A percentile compares a stretch with the other conserved stretches of the same genome.
These are phyloP conservation scores for Pseudoturritis turrita DNA, from an alignment of 345 rosid genomes.

Conservation along the genomic window DNA sequence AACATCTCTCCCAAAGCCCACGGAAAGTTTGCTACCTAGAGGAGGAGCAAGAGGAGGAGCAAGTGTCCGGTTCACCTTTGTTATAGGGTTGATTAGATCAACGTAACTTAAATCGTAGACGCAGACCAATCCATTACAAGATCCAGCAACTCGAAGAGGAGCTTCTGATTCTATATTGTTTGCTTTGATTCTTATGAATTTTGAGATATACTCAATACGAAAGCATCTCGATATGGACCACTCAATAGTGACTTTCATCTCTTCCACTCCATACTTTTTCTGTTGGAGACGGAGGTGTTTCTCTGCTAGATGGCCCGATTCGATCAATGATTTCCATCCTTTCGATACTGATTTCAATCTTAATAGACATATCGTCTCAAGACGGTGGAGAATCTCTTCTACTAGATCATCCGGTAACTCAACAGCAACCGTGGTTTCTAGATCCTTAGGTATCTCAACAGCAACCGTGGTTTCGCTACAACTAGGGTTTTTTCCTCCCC, in stretches of 20 bases:
- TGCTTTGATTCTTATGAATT: background rate
- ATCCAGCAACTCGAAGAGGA: background rate
- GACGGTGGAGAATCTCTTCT: no score
- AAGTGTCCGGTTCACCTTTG: background rate
- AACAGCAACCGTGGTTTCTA: no score
- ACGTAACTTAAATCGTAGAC: background rate
- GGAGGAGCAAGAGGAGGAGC: no score
- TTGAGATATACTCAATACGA: background rate
- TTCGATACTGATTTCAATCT: no score
- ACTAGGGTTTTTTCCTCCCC: no score
- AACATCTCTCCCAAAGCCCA: conserved; percentile 9
- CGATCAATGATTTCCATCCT: no score
- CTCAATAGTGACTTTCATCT: background rate
- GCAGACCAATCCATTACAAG: conserved; percentile 16
- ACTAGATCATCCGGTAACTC: no score
- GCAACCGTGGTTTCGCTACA: no score
- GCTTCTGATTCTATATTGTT: background rate
- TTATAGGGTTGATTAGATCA: background rate
- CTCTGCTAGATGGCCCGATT: background rate
- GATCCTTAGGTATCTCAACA: no score
- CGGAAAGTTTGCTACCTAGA: background rate
- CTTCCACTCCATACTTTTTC: background rate
- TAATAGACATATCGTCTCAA: no score
- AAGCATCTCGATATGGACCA: background rate
- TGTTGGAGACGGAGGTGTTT: background rate